Evolutionary conservation across 1,284 basidiomycete genomes (phyloP).

Genomic region (Testicularia cyperi): DNA sequence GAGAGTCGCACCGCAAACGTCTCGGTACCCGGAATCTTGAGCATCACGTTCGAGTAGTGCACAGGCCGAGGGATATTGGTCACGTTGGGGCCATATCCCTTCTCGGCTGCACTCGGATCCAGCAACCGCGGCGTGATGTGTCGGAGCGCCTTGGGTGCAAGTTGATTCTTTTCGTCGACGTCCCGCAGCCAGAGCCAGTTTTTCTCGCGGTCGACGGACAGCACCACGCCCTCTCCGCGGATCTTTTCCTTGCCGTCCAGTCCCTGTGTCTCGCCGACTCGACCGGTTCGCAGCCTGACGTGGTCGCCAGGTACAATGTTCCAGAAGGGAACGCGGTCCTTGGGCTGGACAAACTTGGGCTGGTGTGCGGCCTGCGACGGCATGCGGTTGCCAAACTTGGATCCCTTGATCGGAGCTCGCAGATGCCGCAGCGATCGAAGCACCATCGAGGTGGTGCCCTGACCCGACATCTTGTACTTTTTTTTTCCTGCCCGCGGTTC

Average conservation of each 20-base stretch:
- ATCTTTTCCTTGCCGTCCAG: constrained; percentile 33
- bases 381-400: constrained; percentile 52
- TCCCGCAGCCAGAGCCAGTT: constrained; percentile 56
- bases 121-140: constrained; percentile 49
- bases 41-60: constrained; percentile 58
- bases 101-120: constrained; percentile 44
- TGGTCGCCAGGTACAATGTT: constrained; percentile 61
- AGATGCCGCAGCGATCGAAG: constrained; percentile 60
- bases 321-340: constrained; percentile 61
- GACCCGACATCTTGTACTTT: constrained; percentile 28
- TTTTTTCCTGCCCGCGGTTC: no score
- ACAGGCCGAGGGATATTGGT: constrained; percentile 50
- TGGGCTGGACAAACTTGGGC: constrained; percentile 58
- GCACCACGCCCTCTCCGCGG: constrained; percentile 54
- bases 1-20: constrained; percentile 49
- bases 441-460: constrained; percentile 32
- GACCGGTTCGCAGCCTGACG: constrained; percentile 57
- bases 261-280: constrained; percentile 38
- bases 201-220: constrained; percentile 48
- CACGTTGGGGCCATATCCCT: constrained; percentile 51
- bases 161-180: constrained; percentile 46
- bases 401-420: constrained; percentile 44
- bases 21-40: constrained; percentile 54
- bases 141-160: constrained; percentile 48
- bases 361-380: constrained; percentile 55